Evolutionary conservation across 2,329 filamentous ascomycete genomes (phyloP), one percentile per base, ranked within the genome.

Genomic region (Diatrype stigma): DNA sequence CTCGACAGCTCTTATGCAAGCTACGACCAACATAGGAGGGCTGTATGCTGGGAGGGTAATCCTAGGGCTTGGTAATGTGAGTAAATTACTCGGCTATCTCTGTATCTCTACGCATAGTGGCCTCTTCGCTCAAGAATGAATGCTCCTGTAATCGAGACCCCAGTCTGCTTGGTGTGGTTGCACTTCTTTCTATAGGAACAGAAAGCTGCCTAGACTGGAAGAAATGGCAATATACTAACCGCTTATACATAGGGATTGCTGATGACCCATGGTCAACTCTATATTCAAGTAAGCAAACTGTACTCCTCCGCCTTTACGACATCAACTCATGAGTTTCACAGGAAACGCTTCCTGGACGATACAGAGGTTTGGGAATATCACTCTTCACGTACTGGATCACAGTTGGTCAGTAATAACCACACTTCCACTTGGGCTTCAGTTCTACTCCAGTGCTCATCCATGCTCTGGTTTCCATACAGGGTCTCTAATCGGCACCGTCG

Each of bases 1-100:
- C 2, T 68, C 75, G 3, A 78, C 77, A 40, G 70, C 76, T 12
- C 66, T 78, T 52, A 79, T 79, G 76, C 77, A 79, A 71, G 67
- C 70, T 12, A 76, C 73, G 0, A 72, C 68, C 4, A 61, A 63
- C 28, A 76, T 80, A 46, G 73, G 69, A 16, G 74, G 69, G 10
- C 64, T 80, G 4, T 79, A 80, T 50, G 72, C 72, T 21, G 76
- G 73, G 14, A 71, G 77, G 56, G 55, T 78, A 11, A 62, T 79
- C 22, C 73, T 78, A 48, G 77, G 77, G 2, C 52, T 79, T 8
- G 72, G 74, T 5, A 65, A 66, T 47, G 40, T 44, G 12, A 16
- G 40, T 28, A 21, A 14, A 34, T 7, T 7, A 37, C 26, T 2
- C 22, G 6, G 12, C 22, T 22, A 2, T 6, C 19, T 40, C 10